Percentiles rank a stretch among this genome's conserved stretches.
Evolutionary conservation across 2,329 filamentous ascomycete genomes (phyloP).

Genomic region (Ceratocystis papillata): DNA sequence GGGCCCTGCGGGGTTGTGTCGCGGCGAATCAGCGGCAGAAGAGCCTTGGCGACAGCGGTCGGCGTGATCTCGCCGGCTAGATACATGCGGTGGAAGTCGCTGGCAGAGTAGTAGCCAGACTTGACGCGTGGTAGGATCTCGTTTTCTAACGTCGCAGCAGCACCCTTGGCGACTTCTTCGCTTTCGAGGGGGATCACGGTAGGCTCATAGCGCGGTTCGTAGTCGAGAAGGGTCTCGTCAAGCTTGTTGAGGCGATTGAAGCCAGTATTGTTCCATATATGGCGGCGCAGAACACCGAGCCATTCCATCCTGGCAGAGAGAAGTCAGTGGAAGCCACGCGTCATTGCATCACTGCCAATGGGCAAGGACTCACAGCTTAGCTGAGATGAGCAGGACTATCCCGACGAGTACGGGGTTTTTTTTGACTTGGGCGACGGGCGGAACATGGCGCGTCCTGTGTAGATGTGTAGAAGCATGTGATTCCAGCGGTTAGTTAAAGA

Average conservation of each 20-base stretch:
- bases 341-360: slow-evolving; percentile 9
- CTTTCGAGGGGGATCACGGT: slow-evolving; percentile 38
- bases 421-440: slow-evolving; percentile 1
- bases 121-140: slow-evolving; percentile 14
- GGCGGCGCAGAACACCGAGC: slow-evolving; percentile 42
- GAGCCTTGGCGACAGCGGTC: slow-evolving; percentile 36
- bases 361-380: slow-evolving; percentile 39
- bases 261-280: slow-evolving; percentile 54
- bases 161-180: slow-evolving; percentile 17
- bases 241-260: slow-evolving; percentile 49
- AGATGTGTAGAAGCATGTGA: background rate
- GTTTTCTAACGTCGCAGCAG: background rate
- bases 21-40: slow-evolving; percentile 39
- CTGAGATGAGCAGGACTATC: slow-evolving; percentile 41
- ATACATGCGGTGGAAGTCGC: slow-evolving; percentile 38
- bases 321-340: background rate
- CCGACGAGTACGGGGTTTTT: slow-evolving; percentile 49
- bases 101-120: slow-evolving; percentile 32
- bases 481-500: slow-evolving; percentile 2
- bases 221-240: slow-evolving; percentile 41
- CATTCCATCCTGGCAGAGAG: slow-evolving; percentile 41
- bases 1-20: slow-evolving; percentile 33
- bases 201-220: slow-evolving; percentile 39
- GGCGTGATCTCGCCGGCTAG: slow-evolving; percentile 39
- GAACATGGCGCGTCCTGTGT: slow-evolving; percentile 8